These are phyloP conservation scores for Escallonia herrerae DNA, from an alignment of 129 eudicot genomes.

Conservation along the genomic window DNA sequence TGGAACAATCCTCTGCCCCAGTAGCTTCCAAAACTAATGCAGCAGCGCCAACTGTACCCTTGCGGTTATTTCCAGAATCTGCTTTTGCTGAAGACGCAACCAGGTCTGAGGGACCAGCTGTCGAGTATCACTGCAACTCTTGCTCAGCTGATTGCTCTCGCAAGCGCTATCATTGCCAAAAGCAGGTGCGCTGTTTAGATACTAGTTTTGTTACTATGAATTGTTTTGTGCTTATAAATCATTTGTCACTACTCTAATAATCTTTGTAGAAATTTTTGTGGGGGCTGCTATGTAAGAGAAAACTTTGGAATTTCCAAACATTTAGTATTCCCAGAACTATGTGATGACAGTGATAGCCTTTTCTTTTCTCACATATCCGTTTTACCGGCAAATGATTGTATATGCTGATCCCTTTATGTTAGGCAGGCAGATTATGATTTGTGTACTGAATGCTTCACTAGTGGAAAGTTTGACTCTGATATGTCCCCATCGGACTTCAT, in stretches of 20 bases:
- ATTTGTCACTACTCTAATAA: too few species aligned
- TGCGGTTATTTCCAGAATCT: conserved; percentile 70
- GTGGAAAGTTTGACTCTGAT: conserved; percentile 80
- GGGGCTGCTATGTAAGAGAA: too few species aligned
- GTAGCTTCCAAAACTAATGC: conserved; percentile 35
- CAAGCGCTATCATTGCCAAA: conserved; percentile 96
- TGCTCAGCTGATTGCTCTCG: conserved; percentile 98
- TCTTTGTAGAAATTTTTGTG: too few species aligned
- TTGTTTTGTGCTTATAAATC: too few species aligned
- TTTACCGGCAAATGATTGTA: too few species aligned
- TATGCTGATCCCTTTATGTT: conserved; percentile 32
- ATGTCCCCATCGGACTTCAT: conserved; percentile 97
- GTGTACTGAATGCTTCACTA: conserved; percentile 88
- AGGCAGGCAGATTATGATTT: conserved; percentile 98
- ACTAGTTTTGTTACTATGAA: not conserved
- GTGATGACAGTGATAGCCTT: too few species aligned
- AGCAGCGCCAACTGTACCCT: conserved; percentile 38
- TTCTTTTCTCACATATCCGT: too few species aligned
- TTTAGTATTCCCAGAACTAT: too few species aligned
- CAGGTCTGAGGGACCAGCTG: conserved; percentile 82
- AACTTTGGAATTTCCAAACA: too few species aligned
- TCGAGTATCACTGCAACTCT: conserved; percentile 95
- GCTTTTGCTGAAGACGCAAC: conserved; percentile 60
- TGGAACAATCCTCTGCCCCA: conserved; percentile 45
- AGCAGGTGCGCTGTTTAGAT: conserved; percentile 58